Base-by-base conservation (phyloP, 1,139 yeast species). In the Blastobotrys ciferrii region DNA sequence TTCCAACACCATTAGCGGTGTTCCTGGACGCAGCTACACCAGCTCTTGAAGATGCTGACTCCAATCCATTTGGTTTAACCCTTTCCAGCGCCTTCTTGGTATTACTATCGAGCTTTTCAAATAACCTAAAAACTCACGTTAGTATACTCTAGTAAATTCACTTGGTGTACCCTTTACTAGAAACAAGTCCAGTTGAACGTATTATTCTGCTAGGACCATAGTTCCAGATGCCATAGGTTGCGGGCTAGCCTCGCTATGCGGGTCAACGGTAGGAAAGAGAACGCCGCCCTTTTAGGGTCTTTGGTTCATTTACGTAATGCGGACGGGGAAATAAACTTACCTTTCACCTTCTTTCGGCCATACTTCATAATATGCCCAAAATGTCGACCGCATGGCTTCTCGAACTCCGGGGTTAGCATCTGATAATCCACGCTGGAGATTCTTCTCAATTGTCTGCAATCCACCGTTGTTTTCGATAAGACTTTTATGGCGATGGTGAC, bases 341-440 rank as follows among this genome's bases (percentile, higher is more conserved):
- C 66, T 68, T 1, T 72, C 75, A 4, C 70, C 70, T 1, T 56
- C 55, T 9, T 61, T 60, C 0, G 82, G 78, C 68, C 76, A 80
- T 2, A 71, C 57, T 37, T 73, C 72, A 56, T 76, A 74, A 53
- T 80, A 77, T 17, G 78, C 72, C 96, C 96, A 89, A 60, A 78
- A 91, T 0, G 89, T 75, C 7, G 73, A 72, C 61, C 96, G 77
- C 69, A 86, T 87, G 0, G 80, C 73, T 58, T 82, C 95, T 53
- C 97, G 75, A 0, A 87, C 97, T 0, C 76, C 72, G 0, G 94
- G 89, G 52, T 86, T 85, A 0, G 96, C 87, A 66, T 92, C 98
- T 1, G 79, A 67, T 1, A 92, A 70, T 31, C 94, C 82, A 58
- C 78, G 82, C 3, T 69, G 57, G 2, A 89, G 63, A 54, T 82